These are phyloP conservation scores for Rutstroemia sp. DNA, from an alignment of 2,329 filamentous ascomycete species.

Conservation along the genomic window DNA sequence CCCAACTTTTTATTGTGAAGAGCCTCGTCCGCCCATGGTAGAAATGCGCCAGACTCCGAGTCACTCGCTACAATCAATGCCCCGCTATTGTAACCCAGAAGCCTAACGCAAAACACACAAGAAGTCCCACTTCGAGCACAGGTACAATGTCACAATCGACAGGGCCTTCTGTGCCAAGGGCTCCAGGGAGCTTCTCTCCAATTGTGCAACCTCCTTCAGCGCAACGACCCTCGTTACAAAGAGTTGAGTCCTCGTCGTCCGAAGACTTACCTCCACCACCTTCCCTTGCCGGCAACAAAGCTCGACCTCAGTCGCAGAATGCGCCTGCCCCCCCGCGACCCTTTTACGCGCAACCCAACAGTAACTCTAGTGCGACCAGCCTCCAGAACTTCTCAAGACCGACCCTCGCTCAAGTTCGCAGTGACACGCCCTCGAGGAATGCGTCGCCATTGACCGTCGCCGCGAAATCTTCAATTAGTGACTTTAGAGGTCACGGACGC, in stretches of 20 bases:
- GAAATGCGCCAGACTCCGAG: constrained; percentile 3
- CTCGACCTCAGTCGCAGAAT: constrained; percentile 40
- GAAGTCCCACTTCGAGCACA: constrained; percentile 5
- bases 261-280: constrained; percentile 31
- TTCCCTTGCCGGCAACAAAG: constrained; percentile 28
- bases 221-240: constrained; percentile 34
- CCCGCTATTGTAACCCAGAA: constrained; percentile 9
- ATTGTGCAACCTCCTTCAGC: constrained; percentile 25
- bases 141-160: constrained; percentile 21
- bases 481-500: constrained; percentile 43
- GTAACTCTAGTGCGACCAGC: constrained; percentile 39
- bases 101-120: constrained; percentile 9
- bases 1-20: not conserved
- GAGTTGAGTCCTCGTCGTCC: constrained; percentile 40
- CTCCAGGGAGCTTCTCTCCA: constrained; percentile 29
- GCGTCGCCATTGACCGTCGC: constrained; percentile 38
- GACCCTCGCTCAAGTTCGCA: constrained; percentile 24
- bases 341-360: constrained; percentile 42
- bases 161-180: constrained; percentile 19
- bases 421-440: constrained; percentile 23
- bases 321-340: constrained; percentile 34
- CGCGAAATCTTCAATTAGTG: constrained; percentile 28
- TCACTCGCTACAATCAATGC: constrained; percentile 7
- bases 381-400: constrained; percentile 53
- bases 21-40: not conserved